Percentiles rank a stretch among this genome's conserved stretches.
Evolutionary conservation across 441 rosid genomes (phyloP).

Genomic region (Metrosideros polymorpha): DNA sequence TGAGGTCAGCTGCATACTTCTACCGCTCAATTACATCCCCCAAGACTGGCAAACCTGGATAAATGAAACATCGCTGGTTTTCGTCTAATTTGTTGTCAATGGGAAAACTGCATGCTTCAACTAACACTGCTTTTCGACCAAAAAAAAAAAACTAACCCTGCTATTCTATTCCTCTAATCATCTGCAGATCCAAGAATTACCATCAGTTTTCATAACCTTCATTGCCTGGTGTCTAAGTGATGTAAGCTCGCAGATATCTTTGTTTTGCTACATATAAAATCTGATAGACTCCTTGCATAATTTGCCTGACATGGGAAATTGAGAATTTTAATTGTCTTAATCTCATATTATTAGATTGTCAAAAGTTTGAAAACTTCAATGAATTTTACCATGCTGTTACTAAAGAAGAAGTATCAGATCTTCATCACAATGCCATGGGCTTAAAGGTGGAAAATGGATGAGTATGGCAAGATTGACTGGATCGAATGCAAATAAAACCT

Average conservation of each 20-base stretch:
- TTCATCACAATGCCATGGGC: background rate
- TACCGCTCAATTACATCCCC: background rate
- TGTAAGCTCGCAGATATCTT: constrained; percentile 27
- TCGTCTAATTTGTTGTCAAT: background rate
- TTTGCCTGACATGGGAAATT: background rate
- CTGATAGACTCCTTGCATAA: background rate
- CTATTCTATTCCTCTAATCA: background rate
- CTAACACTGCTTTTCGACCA: background rate
- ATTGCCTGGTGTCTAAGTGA: constrained; percentile 66
- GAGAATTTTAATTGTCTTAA: background rate
- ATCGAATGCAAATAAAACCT: background rate
- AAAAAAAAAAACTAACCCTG: too few relatives aligned
- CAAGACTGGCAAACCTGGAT: background rate
- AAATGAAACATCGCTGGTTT: background rate
- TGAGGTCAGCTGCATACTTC: constrained; percentile 33
- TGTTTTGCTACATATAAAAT: background rate
- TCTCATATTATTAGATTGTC: background rate
- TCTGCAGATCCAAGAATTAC: constrained; percentile 51
- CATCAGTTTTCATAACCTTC: constrained; percentile 61
- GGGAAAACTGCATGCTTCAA: background rate
- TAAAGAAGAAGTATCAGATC: background rate
- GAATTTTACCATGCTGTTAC: background rate
- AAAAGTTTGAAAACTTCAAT: background rate
- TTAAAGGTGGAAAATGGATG: background rate
- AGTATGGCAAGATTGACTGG: background rate